A percentile compares a stretch with the other conserved stretches of the same genome.
phyloP scores from a whole-genome alignment of 2,329 filamentous ascomycete species.

The Atkinsonella hypoxylon region DNA sequence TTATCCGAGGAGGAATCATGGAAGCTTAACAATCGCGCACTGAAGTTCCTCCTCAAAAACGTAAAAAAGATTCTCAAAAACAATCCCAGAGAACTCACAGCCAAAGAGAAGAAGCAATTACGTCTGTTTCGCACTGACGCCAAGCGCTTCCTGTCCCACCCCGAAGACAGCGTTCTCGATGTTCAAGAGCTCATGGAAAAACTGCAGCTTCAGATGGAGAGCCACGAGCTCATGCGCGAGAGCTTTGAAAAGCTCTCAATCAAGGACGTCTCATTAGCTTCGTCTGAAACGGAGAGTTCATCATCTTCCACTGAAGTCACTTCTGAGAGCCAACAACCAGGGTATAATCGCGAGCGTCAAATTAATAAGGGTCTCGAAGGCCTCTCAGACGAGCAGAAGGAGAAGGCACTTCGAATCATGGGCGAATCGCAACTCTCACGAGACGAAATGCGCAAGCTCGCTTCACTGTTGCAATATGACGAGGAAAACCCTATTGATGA shows the following conservation, averaged over 20 bases:
- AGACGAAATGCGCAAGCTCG: conserved; percentile 41
- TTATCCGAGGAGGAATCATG: conserved; percentile 15
- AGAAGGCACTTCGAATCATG: conserved; percentile 22
- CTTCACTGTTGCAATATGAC: conserved; percentile 47
- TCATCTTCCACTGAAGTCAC: background rate
- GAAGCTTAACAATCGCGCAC: conserved; percentile 14
- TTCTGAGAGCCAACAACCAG: conserved; percentile 8
- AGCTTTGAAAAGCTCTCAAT: conserved; percentile 19
- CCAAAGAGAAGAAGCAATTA: conserved; percentile 63
- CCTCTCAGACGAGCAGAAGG: conserved; percentile 19
- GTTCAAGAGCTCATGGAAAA: conserved; percentile 19
- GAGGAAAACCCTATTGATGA: conserved; percentile 66
- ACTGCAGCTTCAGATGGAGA: conserved; percentile 22
- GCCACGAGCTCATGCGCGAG: conserved; percentile 19
- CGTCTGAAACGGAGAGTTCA: background rate
- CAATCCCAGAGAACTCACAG: conserved; percentile 41
- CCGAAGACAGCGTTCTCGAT: conserved; percentile 19
- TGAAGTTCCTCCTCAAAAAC: conserved; percentile 19
- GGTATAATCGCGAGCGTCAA: conserved; percentile 19
- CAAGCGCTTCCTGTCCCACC: conserved; percentile 42
- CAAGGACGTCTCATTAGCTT: conserved; percentile 8
- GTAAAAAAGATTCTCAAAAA: conserved; percentile 25
- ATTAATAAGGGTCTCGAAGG: conserved; percentile 24
- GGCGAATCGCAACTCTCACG: conserved; percentile 24
- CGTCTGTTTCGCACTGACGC: conserved; percentile 59